Base-by-base conservation (phyloP, 768 basidiomycete genomes). In the Boletus vermiculosoides region DNA sequence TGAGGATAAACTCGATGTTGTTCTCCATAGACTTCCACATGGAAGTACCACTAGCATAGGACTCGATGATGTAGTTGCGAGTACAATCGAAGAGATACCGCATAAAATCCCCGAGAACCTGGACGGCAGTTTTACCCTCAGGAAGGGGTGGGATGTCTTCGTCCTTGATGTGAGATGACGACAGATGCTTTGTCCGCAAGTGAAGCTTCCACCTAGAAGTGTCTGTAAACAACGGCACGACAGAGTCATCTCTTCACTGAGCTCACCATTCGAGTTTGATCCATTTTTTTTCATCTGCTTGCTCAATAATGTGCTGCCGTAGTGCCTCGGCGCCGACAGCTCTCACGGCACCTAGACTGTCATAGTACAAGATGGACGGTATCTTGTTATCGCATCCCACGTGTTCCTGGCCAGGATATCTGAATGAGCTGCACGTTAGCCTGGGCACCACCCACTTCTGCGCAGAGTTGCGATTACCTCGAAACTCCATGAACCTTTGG, bases 311-410 rank as follows among this genome's bases (percentile, higher is more conserved):
- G 12, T 70, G 67, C 31, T 74, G 71, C 16, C 72, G 66, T 13
- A 61, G 22, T 0, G 79, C 74, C 55, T 80, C 80, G 1, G 78
- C 79, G 0, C 81, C 81, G 5, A 75, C 66, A 0, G 80, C 81
- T 37, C 63, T 71, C 4, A 76, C 67, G 0, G 39, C 36, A 2
- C 78, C 80, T n/a, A 69, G 56, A 10, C 59, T 51, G 54, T 80
- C 80, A 56, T 83, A 83, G 55, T 77, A 78, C 15, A 83, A 54
- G 33, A 80, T 67, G 0, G 79, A 78, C 0, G 79, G 81, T 41
- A 83, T 78, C 56, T 81, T 83, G 23, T 72, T 76, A 51, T 80
- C 76, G 5, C 78, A 76, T 4, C 76, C 76, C n/a, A 74, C 67
- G 5, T 74, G 68, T n/a, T 78, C 76, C 55, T 79, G 79, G 1